phyloP scores from a whole-genome alignment of 2,329 filamentous ascomycete species.

The Botrytis hyacinthi region DNA sequence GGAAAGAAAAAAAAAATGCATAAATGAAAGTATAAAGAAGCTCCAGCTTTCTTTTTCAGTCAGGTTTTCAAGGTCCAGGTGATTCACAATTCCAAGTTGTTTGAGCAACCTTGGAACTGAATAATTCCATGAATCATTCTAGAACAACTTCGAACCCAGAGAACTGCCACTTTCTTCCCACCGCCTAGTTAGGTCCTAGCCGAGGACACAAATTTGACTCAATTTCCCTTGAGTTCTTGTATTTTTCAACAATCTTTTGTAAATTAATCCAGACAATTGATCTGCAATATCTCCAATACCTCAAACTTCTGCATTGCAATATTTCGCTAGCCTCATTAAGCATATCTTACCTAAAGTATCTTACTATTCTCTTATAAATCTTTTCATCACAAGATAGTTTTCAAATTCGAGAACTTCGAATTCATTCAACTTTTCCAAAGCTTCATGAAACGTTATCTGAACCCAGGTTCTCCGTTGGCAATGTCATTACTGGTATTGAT shows the following conservation, averaged over 20 bases:
- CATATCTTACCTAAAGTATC: not conserved
- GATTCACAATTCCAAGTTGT: not conserved
- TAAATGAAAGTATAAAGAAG: not conserved
- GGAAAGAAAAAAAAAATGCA: not conserved
- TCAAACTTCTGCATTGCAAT: not conserved
- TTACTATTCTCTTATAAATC: not conserved
- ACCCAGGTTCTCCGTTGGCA: conserved; percentile 32
- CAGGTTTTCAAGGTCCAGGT: not conserved
- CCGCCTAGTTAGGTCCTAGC: not conserved
- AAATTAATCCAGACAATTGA: not conserved
- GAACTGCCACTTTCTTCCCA: not conserved
- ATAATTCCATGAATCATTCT: not conserved
- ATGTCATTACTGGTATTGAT: conserved; percentile 35
- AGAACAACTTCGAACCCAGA: not conserved
- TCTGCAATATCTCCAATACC: not conserved
- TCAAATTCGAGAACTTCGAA: not conserved
- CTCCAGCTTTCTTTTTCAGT: not conserved
- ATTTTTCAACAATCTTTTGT: not conserved
- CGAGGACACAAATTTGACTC: not conserved
- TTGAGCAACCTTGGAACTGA: not conserved
- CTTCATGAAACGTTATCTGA: not conserved
- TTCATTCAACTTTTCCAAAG: not conserved
- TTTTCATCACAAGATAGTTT: not conserved
- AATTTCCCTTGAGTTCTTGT: not conserved
- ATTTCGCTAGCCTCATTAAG: not conserved